Evolutionary conservation across 441 rosid genomes (phyloP), one percentile per base, ranked within the genome.

Genomic region (Adansonia rubrostipa): DNA sequence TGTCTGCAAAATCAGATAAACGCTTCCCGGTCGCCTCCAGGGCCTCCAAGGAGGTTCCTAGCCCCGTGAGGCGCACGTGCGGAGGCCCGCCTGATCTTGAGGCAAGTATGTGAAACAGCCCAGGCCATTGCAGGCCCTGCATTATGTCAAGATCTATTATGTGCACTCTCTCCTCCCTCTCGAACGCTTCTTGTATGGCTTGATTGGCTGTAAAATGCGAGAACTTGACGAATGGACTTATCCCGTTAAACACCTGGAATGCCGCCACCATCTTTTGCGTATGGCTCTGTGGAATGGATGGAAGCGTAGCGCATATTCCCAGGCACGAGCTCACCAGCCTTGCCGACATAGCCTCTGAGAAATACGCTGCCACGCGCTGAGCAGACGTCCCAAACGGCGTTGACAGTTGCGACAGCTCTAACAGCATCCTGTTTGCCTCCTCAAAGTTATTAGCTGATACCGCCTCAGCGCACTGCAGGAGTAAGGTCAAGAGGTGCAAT

Each of bases 81-180:
- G 99, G 99, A 2, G 98, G 93, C 0, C 98, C 98, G 0, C 98
- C 95, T 0, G 97, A 92, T 76, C 99, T 84, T 4, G 96, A 92
- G 19, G 98, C 98, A 0, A 96, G 86, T 9, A 94, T 96, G 79
- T 96, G 99, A 64, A 96, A 96, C 13, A 96, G 86, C 20, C 98
- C 99, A 48, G 99, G 99, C 99, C 99, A 96, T 68, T 96, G 99
- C 78, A 96, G 84, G 9, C 99, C 99, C 81, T 96, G 99, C 99
- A 96, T 96, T 77, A 96, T 92, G 64, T 96, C 99, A 20, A 96
- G 86, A 78, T 96, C 99, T 50, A 96, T 92, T 75, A 96, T 92
- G 86, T 96, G 99, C 44, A 96, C 98, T 53, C 93, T 80, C 5
- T 96, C 98, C 77, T 96, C 99, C 74, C 97, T 87, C 82, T 94